Base-by-base conservation (phyloP, 257 asterid species). In the Fraxinus anomala region DNA sequence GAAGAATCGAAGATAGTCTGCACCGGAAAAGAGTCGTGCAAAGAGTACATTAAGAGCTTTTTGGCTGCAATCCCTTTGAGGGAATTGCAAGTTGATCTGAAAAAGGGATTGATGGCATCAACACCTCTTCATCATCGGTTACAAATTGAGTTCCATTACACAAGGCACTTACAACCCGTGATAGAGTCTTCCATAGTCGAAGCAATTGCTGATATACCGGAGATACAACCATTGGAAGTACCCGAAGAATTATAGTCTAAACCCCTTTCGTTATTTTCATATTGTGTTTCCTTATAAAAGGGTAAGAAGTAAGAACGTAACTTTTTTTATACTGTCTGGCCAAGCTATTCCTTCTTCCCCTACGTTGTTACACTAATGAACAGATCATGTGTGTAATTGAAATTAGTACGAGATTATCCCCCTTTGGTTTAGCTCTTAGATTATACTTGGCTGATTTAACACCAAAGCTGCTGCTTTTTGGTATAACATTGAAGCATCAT, bases 41-140 rank as follows among this genome's bases (percentile, higher is more conserved):
- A 79, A 75, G 92, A 90, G 88, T 90, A 89, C 67, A 84, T 90
- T 68, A 90, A 89, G 89, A 85, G 88, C 74, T 90, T 90, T 73
- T 84, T 90, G 77, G 96, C 96, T 34, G 92, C 91, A 8, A 87
- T 90, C 69, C 96, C 96, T 4, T 84, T 90, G 5, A 82, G 96
- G 81, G 93, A 90, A 81, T 44, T 89, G 83, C 80, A 85, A 73
- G 89, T 67, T 67, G 96, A 90, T 76, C 75, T 90, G 81, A 89
- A 89, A 23, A 91, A 79, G 80, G 93, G 96, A 59, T 73, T 84
- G 76, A 79, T 87, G 81, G 84, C 85, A 37, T 89, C 93, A 5
- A 86, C 88, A 3, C 90, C 85, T 11, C 86, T 90, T 86, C 96
- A 87, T 86, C 90, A 87, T 40, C 86, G 90, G 81, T 87, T 90